Percentiles rank a stretch among this genome's conserved stretches.
Conservation (phyloP, 768 basidiomycete genomes). For the Mycena leptocephala region DNA sequence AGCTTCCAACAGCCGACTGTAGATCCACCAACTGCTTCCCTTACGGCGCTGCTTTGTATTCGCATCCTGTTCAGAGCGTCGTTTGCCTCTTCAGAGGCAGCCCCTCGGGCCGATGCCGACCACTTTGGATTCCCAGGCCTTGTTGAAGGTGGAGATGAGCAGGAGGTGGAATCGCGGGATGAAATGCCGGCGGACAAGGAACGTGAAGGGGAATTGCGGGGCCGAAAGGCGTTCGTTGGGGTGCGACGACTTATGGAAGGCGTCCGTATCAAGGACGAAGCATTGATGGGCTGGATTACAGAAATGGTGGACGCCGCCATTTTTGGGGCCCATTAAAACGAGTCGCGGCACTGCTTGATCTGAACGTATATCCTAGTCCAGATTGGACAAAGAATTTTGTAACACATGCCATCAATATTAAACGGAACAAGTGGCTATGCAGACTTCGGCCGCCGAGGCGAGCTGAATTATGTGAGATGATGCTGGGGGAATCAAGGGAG, state of each 20-base stretch:
- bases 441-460: no score
- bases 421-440: background rate
- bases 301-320: slow-evolving; percentile 63
- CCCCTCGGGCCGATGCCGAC: slow-evolving; percentile 83
- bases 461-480: no score
- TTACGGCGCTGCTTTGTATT: slow-evolving; percentile 87
- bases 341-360: background rate
- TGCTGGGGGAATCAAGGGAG: no score
- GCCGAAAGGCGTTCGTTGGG: slow-evolving; percentile 79
- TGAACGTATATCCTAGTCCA: no score
- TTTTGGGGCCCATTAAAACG: slow-evolving; percentile 11
- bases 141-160: slow-evolving; percentile 85
- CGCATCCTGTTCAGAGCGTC: slow-evolving; percentile 88
- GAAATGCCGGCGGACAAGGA: slow-evolving; percentile 67
- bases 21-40: slow-evolving; percentile 81
- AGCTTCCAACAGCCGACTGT: slow-evolving; percentile 70
- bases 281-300: slow-evolving; percentile 70
- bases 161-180: slow-evolving; percentile 65
- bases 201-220: slow-evolving; percentile 79
- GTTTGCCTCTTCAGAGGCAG: slow-evolving; percentile 79
- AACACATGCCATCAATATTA: slow-evolving; percentile 4
- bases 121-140: slow-evolving; percentile 94
- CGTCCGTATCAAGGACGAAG: slow-evolving; percentile 78
- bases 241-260: slow-evolving; percentile 73
- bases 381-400: no score